Evolutionary conservation across 208 protist genomes (phyloP).

Genomic region (Leishmania arabica): DNA sequence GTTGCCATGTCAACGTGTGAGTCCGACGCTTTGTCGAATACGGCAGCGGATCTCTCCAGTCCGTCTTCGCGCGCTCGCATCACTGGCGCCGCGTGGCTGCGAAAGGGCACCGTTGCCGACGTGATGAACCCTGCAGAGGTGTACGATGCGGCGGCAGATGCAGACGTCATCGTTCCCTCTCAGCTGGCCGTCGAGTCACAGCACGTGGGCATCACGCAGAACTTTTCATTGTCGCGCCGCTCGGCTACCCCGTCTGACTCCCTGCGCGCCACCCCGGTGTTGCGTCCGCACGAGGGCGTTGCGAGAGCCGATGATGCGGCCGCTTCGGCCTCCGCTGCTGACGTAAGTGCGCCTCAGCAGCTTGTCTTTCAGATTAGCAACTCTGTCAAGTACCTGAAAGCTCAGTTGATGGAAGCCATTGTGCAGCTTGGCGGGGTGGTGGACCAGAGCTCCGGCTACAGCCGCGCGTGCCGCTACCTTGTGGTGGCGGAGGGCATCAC

Average conservation of each 20-base stretch:
- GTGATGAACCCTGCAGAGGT: background rate
- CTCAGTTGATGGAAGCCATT: conserved; percentile 45
- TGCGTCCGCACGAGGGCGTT: background rate
- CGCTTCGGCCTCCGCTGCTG: background rate
- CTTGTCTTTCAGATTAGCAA: conserved; percentile 72
- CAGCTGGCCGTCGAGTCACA: conserved; percentile 17
- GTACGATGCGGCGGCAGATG: background rate
- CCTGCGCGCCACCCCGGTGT: background rate
- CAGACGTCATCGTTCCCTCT: background rate
- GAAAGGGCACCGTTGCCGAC: background rate
- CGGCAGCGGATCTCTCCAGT: background rate
- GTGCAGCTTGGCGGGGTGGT: conserved; percentile 46
- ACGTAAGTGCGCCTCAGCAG: background rate
- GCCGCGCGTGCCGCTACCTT: conserved; percentile 48
- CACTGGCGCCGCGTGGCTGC: background rate
- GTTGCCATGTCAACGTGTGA: background rate
- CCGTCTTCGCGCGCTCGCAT: background rate
- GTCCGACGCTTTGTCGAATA: background rate
- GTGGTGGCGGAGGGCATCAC: conserved; percentile 64
- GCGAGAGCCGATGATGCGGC: background rate
- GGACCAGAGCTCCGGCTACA: conserved; percentile 47
- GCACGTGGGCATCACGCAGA: conserved; percentile 30
- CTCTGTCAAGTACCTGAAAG: conserved; percentile 42
- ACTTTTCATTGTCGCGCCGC: background rate
- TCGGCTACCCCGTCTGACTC: background rate